phyloP scores from a whole-genome alignment of 257 asterid species.

The Hygrophila difformis region DNA sequence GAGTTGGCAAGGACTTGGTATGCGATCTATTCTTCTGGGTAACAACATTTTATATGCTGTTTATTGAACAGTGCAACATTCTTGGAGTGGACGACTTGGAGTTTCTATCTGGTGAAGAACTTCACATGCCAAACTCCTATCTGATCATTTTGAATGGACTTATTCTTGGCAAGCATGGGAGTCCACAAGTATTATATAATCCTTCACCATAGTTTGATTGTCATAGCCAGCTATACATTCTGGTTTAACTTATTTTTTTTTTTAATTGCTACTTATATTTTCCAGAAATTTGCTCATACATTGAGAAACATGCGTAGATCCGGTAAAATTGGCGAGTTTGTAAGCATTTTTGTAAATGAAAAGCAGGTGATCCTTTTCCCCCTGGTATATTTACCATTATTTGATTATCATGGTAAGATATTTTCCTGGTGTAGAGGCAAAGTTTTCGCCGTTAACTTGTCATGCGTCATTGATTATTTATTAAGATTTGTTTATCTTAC shows the following conservation, averaged over 20 bases:
- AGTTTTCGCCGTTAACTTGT: not conserved
- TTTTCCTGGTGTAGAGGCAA: constrained; percentile 7
- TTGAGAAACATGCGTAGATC: constrained; percentile 89
- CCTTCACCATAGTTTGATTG: too few relatives aligned
- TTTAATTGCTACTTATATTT: constrained; percentile 5
- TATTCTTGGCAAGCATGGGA: constrained; percentile 89
- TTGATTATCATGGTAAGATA: constrained; percentile 3
- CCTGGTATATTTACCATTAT: not conserved
- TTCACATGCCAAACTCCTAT: constrained; percentile 77
- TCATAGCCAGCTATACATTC: too few relatives aligned
- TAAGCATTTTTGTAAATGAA: constrained; percentile 86
- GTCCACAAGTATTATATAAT: constrained; percentile 47
- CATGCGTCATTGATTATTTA: not conserved
- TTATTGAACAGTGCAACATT: constrained; percentile 54
- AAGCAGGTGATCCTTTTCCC: constrained; percentile 48
- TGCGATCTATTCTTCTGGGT: constrained; percentile 8
- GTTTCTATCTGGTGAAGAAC: constrained; percentile 80
- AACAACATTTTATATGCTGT: constrained; percentile 3
- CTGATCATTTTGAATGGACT: constrained; percentile 76
- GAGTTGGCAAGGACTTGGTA: constrained; percentile 7
- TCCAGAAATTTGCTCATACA: constrained; percentile 54
- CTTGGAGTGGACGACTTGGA: constrained; percentile 85
- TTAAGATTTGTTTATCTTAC: not conserved
- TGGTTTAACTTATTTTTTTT: not conserved
- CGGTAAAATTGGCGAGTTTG: constrained; percentile 83